A percentile compares a stretch with the other conserved stretches of the same genome.
These are phyloP conservation scores for Polytrichum commune DNA, from an alignment of 225 moss, liverwort and hornwort species.

Conservation along the genomic window DNA sequence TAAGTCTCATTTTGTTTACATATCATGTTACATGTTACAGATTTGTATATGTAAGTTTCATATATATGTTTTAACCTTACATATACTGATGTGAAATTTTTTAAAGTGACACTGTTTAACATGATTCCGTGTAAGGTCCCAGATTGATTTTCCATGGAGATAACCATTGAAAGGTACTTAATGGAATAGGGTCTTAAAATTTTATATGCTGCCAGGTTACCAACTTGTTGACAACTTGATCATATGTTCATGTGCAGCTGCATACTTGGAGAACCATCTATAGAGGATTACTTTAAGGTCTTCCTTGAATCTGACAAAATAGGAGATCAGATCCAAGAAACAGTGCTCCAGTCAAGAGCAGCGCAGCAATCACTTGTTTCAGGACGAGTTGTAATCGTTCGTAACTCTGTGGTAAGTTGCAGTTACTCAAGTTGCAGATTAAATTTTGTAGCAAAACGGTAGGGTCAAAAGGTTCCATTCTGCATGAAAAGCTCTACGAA, in stretches of 20 bases:
- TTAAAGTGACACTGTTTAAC: too few species aligned
- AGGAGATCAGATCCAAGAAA: constrained; percentile 76
- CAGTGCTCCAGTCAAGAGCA: constrained; percentile 86
- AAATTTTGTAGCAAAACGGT: neutral
- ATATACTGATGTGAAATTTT: too few species aligned
- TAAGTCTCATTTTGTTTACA: constrained; percentile 31
- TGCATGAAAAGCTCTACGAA: neutral
- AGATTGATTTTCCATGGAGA: too few species aligned
- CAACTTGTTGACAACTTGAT: neutral
- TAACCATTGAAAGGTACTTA: neutral
- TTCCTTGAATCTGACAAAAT: constrained; percentile 76
- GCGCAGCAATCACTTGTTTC: constrained; percentile 89
- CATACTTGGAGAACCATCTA: constrained; percentile 83
- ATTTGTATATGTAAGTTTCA: constrained; percentile 11
- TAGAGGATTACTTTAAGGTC: constrained; percentile 86
- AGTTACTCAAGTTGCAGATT: constrained; percentile 5
- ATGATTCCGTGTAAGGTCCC: too few species aligned
- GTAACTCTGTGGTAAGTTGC: constrained; percentile 68
- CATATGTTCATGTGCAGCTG: constrained; percentile 43
- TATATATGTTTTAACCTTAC: too few species aligned
- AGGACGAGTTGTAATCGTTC: constrained; percentile 83
- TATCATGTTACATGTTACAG: constrained; percentile 6
- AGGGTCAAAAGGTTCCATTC: neutral
- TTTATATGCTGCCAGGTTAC: too few species aligned
- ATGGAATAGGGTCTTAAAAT: too few species aligned